Evolutionary conservation across 2,329 filamentous ascomycete genomes (phyloP).

Genomic region (Cladophialophora psammophila): DNA sequence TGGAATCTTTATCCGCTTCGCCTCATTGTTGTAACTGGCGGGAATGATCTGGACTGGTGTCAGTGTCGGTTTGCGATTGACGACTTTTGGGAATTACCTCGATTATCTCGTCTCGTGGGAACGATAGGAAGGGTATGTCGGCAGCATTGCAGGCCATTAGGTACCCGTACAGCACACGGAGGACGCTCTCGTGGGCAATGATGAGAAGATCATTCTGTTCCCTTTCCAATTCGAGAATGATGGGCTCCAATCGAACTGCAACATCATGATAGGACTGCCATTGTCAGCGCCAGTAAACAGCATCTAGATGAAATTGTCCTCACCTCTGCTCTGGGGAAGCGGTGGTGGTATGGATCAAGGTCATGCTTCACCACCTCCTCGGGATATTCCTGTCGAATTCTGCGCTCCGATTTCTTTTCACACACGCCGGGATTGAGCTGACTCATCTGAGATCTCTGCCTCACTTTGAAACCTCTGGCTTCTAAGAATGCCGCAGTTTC

Average conservation of each 20-base stretch:
- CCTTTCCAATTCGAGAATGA: conserved; percentile 94
- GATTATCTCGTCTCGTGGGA: conserved; percentile 96
- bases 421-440: conserved; percentile 96
- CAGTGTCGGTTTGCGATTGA: background rate
- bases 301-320: conserved; percentile 18
- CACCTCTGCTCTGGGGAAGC: conserved; percentile 93
- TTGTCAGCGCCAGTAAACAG: conserved; percentile 17
- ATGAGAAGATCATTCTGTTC: conserved; percentile 98
- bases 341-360: conserved; percentile 92
- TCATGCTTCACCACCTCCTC: conserved; percentile 94
- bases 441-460: conserved; percentile 94
- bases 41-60: conserved; percentile 75
- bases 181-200: conserved; percentile 96
- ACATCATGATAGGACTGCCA: conserved; percentile 93
- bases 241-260: conserved; percentile 95
- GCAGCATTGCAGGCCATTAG: conserved; percentile 97
- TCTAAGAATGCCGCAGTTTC: conserved; percentile 87
- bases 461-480: conserved; percentile 80
- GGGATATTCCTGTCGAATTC: conserved; percentile 81
- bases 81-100: conserved; percentile 63
- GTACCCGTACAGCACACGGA: conserved; percentile 95
- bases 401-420: conserved; percentile 86
- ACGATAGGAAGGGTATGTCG: conserved; percentile 90
- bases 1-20: conserved; percentile 87
- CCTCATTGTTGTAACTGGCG: conserved; percentile 95